Conservation (phyloP, 1,284 basidiomycete species). For the Irpex sp. region DNA sequence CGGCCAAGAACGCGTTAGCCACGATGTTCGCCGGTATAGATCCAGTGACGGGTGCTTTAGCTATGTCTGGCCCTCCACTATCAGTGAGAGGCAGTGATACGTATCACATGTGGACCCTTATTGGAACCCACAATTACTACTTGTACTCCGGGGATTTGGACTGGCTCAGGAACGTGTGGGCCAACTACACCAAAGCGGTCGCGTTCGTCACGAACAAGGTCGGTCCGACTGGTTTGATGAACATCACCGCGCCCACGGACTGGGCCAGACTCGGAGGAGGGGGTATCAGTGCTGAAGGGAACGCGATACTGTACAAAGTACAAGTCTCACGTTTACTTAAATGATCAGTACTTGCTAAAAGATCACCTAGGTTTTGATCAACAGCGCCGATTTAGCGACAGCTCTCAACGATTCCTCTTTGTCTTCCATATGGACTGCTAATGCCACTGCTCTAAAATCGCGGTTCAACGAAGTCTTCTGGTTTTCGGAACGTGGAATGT, state of each 20-base stretch:
- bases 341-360: not conserved
- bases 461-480: conserved; percentile 43
- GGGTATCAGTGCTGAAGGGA: conserved; percentile 46
- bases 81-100: conserved; percentile 45
- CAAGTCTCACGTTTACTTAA: not conserved
- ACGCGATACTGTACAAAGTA: conserved; percentile 46
- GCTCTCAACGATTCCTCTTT: conserved; percentile 34
- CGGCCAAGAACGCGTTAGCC: conserved; percentile 51
- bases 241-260: conserved; percentile 44
- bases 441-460: conserved; percentile 40
- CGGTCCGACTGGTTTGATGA: conserved; percentile 42
- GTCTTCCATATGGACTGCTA: conserved; percentile 32
- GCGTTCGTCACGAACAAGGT: conserved; percentile 42
- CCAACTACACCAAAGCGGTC: conserved; percentile 49
- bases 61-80: conserved; percentile 55
- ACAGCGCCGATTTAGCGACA: conserved; percentile 43
- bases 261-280: conserved; percentile 47
- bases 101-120: conserved; percentile 44
- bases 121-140: conserved; percentile 42
- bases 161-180: conserved; percentile 42
- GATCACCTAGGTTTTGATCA: conserved; percentile 36
- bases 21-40: conserved; percentile 57
- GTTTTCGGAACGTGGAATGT: conserved; percentile 40
- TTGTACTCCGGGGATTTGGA: conserved; percentile 44
- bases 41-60: conserved; percentile 48